Evolutionary conservation across 2,329 filamentous ascomycete genomes (phyloP), one percentile per base, ranked within the genome.

Genomic region (Myriosclerotinia duriaeana): DNA sequence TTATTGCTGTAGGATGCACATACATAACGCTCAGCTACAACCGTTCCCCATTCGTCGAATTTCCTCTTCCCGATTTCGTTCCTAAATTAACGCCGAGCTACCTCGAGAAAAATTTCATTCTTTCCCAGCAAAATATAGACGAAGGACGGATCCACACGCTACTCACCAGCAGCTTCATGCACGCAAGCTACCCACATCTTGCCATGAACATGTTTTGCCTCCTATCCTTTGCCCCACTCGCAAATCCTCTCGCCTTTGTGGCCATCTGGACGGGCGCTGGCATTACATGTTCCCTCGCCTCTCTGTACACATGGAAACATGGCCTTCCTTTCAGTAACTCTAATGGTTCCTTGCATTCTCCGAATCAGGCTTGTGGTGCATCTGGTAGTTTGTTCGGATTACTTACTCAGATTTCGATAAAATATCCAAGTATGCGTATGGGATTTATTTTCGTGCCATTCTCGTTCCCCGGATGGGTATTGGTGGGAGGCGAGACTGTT

Each of bases 11-110:
- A 26, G 58, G 58, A 8, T 61, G 58, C 40, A 61, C 58, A 40
- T 61, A 50, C n/a, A 22, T 61, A 22, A 61, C 58, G 14, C 34
- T 61, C 46, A 61, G 58, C 34, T 61, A 50, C n/a, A 61, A 61
- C n/a, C 58, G 58, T 40, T 61, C 58, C n/a, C 58, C 42, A 22
- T 60, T 48, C 42, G 20, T 36, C 5, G 44, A 52, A 3, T 26
- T 50, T 40, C 30, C 58, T 36, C 58, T 61, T 1, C 58, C 58
- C n/a, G 9, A 1, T 38, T n/a, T 48, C 4, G 1, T 60, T 22
- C 56, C 56, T 2, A 60, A 60, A 38, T 34, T 61, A 20, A 61
- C 44, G 22, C 44, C 44, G 11, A 36, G 46, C 34, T 61, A 38
- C 46, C 34, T 50, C 14, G 58, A 61, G 5, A 61, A 17, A 12